Percentiles rank a stretch among this genome's conserved stretches.
These are phyloP conservation scores for Sphagnurus paluster DNA, from an alignment of 1,284 basidiomycete genomes.

Conservation along the genomic window DNA sequence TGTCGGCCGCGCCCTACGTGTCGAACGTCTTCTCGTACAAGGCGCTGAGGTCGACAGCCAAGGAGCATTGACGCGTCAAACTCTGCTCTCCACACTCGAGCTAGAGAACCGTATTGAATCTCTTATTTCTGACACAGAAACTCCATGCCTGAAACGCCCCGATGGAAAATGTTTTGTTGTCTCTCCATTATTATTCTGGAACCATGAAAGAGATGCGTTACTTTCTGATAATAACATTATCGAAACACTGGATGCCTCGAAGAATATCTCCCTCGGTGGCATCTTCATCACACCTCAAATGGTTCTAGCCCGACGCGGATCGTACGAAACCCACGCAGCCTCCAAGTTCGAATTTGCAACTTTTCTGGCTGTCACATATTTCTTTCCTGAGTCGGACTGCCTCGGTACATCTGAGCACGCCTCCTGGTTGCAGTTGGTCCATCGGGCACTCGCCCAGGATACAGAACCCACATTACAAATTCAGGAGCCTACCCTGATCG, in stretches of 20 bases:
- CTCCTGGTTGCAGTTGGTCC: constrained; percentile 61
- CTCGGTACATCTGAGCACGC: constrained; percentile 59
- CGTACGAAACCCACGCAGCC: constrained; percentile 48
- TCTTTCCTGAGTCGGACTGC: constrained; percentile 75
- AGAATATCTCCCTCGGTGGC: constrained; percentile 56
- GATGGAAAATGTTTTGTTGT: constrained; percentile 63
- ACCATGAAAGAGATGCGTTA: constrained; percentile 54
- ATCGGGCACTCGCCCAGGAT: constrained; percentile 43
- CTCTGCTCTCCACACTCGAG: constrained; percentile 60
- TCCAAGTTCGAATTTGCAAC: constrained; percentile 60
- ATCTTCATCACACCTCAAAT: constrained; percentile 68
- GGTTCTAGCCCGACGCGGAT: constrained; percentile 72
- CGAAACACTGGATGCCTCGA: constrained; percentile 51
- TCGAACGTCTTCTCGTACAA: constrained; percentile 75
- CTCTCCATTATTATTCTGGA: constrained; percentile 76
- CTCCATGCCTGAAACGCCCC: constrained; percentile 51
- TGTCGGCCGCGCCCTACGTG: constrained; percentile 71
- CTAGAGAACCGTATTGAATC: constrained; percentile 59
- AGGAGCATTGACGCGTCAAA: constrained; percentile 59
- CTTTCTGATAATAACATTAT: constrained; percentile 56
- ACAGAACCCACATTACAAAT: constrained; percentile 46
- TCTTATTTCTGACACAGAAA: constrained; percentile 39
- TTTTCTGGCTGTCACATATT: constrained; percentile 75
- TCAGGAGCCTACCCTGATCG: constrained; percentile 65
- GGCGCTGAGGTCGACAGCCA: constrained; percentile 51